These are phyloP conservation scores for Tricholoma saponaceum DNA, from an alignment of 768 basidiomycete genomes.

Conservation along the genomic window DNA sequence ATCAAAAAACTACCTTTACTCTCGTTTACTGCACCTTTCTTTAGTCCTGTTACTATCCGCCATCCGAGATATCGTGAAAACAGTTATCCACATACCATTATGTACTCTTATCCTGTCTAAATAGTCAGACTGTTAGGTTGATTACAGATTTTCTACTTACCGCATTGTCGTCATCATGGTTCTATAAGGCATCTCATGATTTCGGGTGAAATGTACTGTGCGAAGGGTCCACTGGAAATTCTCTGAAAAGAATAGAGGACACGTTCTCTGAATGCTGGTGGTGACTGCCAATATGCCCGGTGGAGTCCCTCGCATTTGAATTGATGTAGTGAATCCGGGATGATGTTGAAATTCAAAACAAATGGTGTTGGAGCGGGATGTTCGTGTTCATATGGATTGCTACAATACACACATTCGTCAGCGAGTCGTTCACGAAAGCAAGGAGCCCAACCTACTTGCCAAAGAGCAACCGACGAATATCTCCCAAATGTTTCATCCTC, in stretches of 20 bases:
- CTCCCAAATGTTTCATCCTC: not conserved
- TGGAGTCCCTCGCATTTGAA: constrained; percentile 2
- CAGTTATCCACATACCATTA: not conserved
- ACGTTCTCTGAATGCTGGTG: constrained; percentile 2
- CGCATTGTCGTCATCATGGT: not conserved
- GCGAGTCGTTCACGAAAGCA: not conserved
- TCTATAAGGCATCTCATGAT: not conserved
- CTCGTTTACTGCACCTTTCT: too few relatives aligned
- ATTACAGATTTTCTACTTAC: not conserved
- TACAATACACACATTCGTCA: not conserved
- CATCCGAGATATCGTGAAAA: too few relatives aligned
- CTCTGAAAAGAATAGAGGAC: not conserved
- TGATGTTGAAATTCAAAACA: not conserved
- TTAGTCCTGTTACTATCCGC: too few relatives aligned
- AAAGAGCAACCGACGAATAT: not conserved
- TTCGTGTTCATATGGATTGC: not conserved
- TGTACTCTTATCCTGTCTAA: not conserved
- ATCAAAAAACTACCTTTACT: not conserved
- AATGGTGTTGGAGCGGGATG: not conserved
- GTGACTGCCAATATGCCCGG: constrained; percentile 3
- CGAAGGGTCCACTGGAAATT: not conserved
- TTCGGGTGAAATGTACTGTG: not conserved
- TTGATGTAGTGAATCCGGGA: constrained; percentile 1
- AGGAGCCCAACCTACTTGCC: not conserved
- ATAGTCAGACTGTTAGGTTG: too few relatives aligned